Percentiles rank a stretch among this genome's conserved stretches.
Conservation (phyloP, 1,139 yeast species). For the Hyphopichia pseudoburtonii region DNA sequence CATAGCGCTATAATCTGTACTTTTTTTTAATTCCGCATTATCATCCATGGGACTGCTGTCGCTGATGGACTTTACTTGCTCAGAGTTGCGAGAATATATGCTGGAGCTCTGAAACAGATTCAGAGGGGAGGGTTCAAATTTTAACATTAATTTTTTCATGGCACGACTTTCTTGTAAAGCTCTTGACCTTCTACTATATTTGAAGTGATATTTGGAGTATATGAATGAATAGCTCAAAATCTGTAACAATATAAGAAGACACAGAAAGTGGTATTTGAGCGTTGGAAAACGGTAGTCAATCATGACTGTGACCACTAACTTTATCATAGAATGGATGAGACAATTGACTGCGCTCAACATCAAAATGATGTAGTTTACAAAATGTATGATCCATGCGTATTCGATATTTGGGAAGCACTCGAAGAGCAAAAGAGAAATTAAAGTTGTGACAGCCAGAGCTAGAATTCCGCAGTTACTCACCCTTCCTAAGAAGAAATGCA, state of each 20-base stretch:
- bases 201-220: background rate
- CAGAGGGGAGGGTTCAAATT: conserved; percentile 5
- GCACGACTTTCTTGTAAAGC: conserved; percentile 1
- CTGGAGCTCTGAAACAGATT: conserved; percentile 1
- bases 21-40: background rate
- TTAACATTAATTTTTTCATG: conserved; percentile 3
- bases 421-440: background rate
- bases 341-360: background rate
- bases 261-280: conserved; percentile 5
- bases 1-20: no score
- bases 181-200: background rate
- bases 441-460: background rate
- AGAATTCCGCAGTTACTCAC: conserved; percentile 8
- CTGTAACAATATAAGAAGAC: conserved; percentile 4
- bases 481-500: conserved; percentile 4
- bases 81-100: conserved; percentile 2
- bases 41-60: no score
- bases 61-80: no score
- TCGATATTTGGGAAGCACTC: background rate
- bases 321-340: conserved; percentile 3
- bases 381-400: background rate
- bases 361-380: background rate
- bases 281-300: conserved; percentile 7
- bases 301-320: conserved; percentile 3
- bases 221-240: background rate